Percentiles rank a stretch among this genome's conserved stretches.
These are phyloP conservation scores for Parmales sp. DNA, from an alignment of 108 stramenopile species.

Conservation along the genomic window DNA sequence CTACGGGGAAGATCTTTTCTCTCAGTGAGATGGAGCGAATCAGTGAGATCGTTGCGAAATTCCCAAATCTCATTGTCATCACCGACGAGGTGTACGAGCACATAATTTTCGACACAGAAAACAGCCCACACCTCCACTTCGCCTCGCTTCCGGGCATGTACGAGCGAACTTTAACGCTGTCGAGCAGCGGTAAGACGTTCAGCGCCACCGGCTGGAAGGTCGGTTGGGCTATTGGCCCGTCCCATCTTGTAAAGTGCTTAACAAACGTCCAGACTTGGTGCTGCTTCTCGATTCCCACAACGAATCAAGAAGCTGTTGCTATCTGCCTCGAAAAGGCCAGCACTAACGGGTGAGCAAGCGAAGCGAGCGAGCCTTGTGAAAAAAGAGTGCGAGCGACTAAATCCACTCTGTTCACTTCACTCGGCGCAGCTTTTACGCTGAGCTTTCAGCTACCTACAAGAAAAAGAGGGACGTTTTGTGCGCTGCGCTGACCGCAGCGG, in stretches of 20 bases:
- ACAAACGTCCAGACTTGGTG: slow-evolving; percentile 55
- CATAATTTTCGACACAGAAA: slow-evolving; percentile 56
- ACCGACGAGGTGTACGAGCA: slow-evolving; percentile 80
- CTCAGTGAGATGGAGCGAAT: slow-evolving; percentile 58
- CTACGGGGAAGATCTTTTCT: slow-evolving; percentile 52
- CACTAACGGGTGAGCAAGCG: too few relatives aligned
- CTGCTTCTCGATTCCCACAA: slow-evolving; percentile 69
- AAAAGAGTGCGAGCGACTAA: too few relatives aligned
- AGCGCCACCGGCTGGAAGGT: slow-evolving; percentile 81
- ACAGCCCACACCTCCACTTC: slow-evolving; percentile 41
- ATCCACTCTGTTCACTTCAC: neutral
- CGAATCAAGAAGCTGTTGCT: slow-evolving; percentile 72
- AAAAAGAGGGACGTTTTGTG: slow-evolving; percentile 47
- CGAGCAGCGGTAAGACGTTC: slow-evolving; percentile 81
- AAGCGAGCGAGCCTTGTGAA: too few relatives aligned
- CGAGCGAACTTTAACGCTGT: slow-evolving; percentile 66
- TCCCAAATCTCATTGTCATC: slow-evolving; percentile 63
- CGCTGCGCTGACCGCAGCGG: slow-evolving; percentile 41
- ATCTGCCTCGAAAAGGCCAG: slow-evolving; percentile 40
- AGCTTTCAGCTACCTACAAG: slow-evolving; percentile 41
- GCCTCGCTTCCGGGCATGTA: slow-evolving; percentile 58
- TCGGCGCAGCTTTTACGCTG: neutral
- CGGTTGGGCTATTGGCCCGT: slow-evolving; percentile 68
- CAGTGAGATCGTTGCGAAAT: slow-evolving; percentile 40
- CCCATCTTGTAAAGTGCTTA: slow-evolving; percentile 47